phyloP scores from a whole-genome alignment of 331 rosid species.

The Acacia pycnantha region DNA sequence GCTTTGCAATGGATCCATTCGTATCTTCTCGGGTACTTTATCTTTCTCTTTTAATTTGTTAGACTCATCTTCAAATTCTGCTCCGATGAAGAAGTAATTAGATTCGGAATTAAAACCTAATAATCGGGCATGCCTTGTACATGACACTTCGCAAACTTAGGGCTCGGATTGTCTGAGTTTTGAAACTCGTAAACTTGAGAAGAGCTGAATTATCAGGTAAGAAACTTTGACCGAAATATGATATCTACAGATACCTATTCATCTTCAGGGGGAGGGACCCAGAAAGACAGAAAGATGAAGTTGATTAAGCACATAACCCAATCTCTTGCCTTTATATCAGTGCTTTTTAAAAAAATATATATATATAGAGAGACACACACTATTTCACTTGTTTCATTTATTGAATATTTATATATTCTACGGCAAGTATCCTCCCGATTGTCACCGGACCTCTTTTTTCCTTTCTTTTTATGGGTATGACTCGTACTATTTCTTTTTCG shows the following conservation, averaged over 20 bases:
- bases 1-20: slow-evolving; percentile 71
- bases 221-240: slow-evolving; percentile 20
- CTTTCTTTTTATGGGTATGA: background rate
- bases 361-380: too few species aligned
- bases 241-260: background rate
- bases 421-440: background rate
- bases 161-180: background rate
- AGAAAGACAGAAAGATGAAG: background rate
- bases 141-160: background rate
- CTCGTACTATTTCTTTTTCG: background rate
- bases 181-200: slow-evolving; percentile 2
- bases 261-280: background rate
- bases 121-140: background rate
- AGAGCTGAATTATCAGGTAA: background rate
- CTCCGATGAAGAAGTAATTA: background rate
- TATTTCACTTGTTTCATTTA: background rate
- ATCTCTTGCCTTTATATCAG: slow-evolving; percentile 25
- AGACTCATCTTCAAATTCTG: background rate
- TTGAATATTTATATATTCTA: background rate
- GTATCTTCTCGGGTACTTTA: slow-evolving; percentile 69
- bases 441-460: background rate
- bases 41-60: background rate
- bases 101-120: background rate
- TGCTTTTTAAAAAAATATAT: background rate
- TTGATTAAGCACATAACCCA: slow-evolving; percentile 29